Base-by-base conservation (phyloP, 2,329 filamentous ascomycete species). In the Monosporascus ibericus region DNA sequence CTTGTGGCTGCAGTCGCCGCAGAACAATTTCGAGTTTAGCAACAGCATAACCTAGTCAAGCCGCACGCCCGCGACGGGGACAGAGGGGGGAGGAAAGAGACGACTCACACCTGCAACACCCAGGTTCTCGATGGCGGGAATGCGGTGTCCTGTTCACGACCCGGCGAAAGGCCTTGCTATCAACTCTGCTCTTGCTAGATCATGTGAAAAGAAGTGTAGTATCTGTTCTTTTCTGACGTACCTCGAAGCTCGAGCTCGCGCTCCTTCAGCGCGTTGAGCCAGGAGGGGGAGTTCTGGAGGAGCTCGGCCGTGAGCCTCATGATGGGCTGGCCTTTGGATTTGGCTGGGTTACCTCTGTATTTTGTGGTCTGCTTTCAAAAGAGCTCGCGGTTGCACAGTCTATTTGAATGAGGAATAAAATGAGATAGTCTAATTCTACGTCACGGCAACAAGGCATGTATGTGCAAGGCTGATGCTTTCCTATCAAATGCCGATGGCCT, bases 221-320 rank as follows among this genome's bases (percentile, higher is more conserved):
- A 95, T 94, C 91, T 92, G 89, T 80, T 85, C 90, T 90, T 95
- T 90, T 88, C 88, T 84, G 75, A 81, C 91, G 85, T 88, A 97
- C 94, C 94, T 96, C 94, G 86, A 67, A 99, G 90, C 80, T 97
- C 92, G 72, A 99, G 85, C 83, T 99, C 94, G 74, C 94, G 90
- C 82, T 99, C 94, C 77, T 94, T 95, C 73, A 99, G 83, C 71
- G 92, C 92, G 76, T 97, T 99, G 75, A 97, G 88, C 81, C 96
- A 99, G 72, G 92, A 96, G 63, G 96, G 87, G 69, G 94, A 96
- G 73, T 84, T 86, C 74, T 90, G 84, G 76, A 99, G 95, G 67
- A 97, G 85, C 73, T 97, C 94, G 63, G 90, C 86, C 58, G 92
- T 96, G 76, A 99, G 85, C 80, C 92, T 87, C 94, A 99, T 97